Evolutionary conservation across 371 early-diverging fungal species (phyloP), one percentile per base, ranked within the genome.

Genomic region (Synchytrium microbalum): DNA sequence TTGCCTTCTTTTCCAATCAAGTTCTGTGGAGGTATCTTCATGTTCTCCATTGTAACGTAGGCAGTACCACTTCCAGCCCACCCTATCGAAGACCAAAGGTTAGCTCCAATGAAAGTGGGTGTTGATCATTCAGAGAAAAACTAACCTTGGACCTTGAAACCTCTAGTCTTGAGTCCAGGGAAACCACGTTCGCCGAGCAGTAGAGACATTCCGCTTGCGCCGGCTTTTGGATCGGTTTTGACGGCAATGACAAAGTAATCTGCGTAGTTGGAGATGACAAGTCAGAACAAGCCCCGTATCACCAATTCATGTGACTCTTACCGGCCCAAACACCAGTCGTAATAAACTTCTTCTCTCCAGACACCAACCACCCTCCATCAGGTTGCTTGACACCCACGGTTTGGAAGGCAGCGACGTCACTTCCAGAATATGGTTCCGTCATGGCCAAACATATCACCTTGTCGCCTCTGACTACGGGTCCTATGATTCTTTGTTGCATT

Each of bases 1-100:
- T 88, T 78, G 81, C 91, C 90, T 64, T 86, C 87, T 70, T 92
- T 82, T 60, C 93, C 93, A 71, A 93, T 84, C 30, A 93, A 33
- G 73, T 93, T 87, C 63, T 75, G 71, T 59, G 83, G 86, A 62
- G 93, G 93, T 0, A 93, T 92, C 64, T 87, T 83, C 63, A 93
- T 92, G 67, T 93, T 91, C 72, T 91, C 69, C 19, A 69, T 64
- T 10, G 69, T 65, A 14, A 69, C 55, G 32, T 76, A 72, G 19
- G 72, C 33, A 1, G 71, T 71, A 32, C 90, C 90, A n/a, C n/a
- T n/a, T n/a, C n/a, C n/a, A n/a, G n/a, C n/a, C n/a, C n/a, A n/a
- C n/a, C n/a, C n/a, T n/a, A n/a, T n/a, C n/a, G n/a, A n/a, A n/a
- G n/a, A n/a, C n/a, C n/a, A n/a, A n/a, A n/a, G n/a, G n/a, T n/a